These are phyloP conservation scores for Paecilomyces formosus DNA, from an alignment of 2,329 filamentous ascomycete species.

Conservation along the genomic window DNA sequence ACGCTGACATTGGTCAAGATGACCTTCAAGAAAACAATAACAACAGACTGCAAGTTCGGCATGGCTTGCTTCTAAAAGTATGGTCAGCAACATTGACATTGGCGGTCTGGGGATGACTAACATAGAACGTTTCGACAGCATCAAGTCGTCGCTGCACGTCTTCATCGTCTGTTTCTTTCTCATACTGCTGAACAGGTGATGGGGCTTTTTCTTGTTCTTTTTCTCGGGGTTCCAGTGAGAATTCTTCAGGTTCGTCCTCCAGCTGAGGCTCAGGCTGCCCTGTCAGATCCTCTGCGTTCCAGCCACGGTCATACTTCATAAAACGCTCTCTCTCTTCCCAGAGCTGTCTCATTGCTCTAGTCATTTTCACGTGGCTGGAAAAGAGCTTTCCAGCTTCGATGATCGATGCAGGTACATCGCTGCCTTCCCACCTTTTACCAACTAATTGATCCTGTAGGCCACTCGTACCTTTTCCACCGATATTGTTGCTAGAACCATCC, in stretches of 20 bases:
- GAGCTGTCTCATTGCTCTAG: slow-evolving; percentile 80
- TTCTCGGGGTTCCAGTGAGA: slow-evolving; percentile 13
- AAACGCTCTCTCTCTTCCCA: slow-evolving; percentile 93
- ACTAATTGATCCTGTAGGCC: slow-evolving; percentile 73
- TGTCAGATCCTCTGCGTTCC: slow-evolving; percentile 50
- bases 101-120: slow-evolving; percentile 42
- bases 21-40: slow-evolving; percentile 86
- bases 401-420: slow-evolving; percentile 85
- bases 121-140: slow-evolving; percentile 77
- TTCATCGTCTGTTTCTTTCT: slow-evolving; percentile 26
- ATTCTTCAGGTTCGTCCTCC: slow-evolving; percentile 35
- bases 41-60: slow-evolving; percentile 81
- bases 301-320: slow-evolving; percentile 86
- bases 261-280: slow-evolving; percentile 27
- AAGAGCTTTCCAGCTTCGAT: slow-evolving; percentile 92
- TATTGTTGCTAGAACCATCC: slow-evolving; percentile 78
- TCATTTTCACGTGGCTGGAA: slow-evolving; percentile 82
- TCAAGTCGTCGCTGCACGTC: slow-evolving; percentile 52
- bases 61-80: slow-evolving; percentile 58
- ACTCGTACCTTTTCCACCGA: slow-evolving; percentile 80
- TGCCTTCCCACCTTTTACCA: slow-evolving; percentile 84
- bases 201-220: slow-evolving; percentile 9
- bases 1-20: slow-evolving; percentile 82
- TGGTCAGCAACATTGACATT: neutral
- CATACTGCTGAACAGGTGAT: slow-evolving; percentile 6